Conservation (phyloP, 208 protist genomes). For the Leishmania gerbilli region DNA sequence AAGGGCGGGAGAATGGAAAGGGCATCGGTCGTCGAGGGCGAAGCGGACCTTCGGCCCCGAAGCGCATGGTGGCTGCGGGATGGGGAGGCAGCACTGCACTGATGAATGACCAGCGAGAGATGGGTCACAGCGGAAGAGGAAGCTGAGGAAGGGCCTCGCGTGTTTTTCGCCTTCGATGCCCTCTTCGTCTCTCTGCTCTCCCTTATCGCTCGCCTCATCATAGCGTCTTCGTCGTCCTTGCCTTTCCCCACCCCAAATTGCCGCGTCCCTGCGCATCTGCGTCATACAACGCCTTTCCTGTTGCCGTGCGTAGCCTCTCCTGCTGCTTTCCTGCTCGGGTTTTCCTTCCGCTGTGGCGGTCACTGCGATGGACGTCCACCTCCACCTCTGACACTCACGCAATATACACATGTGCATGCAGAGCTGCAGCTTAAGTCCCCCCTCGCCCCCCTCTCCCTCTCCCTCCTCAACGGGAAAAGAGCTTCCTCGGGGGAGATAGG, state of each 20-base stretch:
- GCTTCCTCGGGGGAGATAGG: background rate
- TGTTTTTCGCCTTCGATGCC: background rate
- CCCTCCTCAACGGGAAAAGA: background rate
- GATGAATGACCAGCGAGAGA: background rate
- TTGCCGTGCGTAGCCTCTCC: background rate
- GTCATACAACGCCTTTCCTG: background rate
- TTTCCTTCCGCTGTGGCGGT: background rate
- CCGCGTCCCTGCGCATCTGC: background rate
- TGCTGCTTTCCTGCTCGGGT: background rate
- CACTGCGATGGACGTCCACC: background rate
- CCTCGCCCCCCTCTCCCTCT: background rate
- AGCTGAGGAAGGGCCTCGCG: background rate
- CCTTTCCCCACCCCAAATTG: background rate
- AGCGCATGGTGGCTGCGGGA: background rate
- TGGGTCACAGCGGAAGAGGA: background rate
- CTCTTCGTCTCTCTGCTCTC: background rate
- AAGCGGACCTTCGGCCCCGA: background rate
- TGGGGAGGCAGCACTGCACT: background rate
- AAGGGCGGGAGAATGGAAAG: background rate
- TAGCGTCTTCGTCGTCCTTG: too few relatives aligned
- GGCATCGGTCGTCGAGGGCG: background rate
- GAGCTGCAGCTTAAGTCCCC: background rate
- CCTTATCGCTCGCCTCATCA: background rate
- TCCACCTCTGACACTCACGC: background rate
- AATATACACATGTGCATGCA: background rate